Percentiles rank a stretch among this genome's conserved stretches.
phyloP scores from a whole-genome alignment of 805 yeast genomes.

The Zygotorulaspora sp. region DNA sequence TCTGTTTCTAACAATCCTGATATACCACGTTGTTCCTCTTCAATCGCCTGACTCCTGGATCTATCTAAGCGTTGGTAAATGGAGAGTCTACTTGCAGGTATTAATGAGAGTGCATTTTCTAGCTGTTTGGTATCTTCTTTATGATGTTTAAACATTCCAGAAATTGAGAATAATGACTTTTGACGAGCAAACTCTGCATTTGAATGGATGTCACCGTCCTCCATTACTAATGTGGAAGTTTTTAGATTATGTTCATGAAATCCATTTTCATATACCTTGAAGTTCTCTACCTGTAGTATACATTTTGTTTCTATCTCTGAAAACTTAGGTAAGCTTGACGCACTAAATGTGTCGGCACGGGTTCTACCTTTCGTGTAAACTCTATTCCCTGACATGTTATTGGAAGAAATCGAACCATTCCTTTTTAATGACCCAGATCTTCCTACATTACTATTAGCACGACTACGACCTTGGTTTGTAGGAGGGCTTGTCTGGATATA shows the following conservation, averaged over 20 bases:
- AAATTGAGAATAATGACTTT: conserved; percentile 21
- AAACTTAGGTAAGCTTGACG: conserved; percentile 17
- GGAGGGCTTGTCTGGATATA: not conserved
- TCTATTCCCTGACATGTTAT: conserved; percentile 8
- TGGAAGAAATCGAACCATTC: conserved; percentile 10
- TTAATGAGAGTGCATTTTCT: conserved; percentile 23
- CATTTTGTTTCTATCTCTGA: conserved; percentile 16
- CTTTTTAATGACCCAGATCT: conserved; percentile 10
- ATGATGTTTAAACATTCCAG: conserved; percentile 24
- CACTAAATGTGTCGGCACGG: conserved; percentile 29
- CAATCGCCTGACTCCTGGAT: conserved; percentile 11
- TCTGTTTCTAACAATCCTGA: conserved; percentile 12
- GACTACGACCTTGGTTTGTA: conserved; percentile 2
- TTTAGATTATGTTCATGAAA: conserved; percentile 28
- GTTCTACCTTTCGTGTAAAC: conserved; percentile 14
- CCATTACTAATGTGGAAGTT: conserved; percentile 21
- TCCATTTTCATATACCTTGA: conserved; percentile 27
- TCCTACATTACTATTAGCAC: conserved; percentile 6
- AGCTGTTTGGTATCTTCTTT: conserved; percentile 20
- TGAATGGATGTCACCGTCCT: conserved; percentile 12
- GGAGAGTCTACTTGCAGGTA: conserved; percentile 12
- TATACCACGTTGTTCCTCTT: conserved; percentile 7
- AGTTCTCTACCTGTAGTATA: conserved; percentile 21
- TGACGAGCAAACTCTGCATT: conserved; percentile 13
- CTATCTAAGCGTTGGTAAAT: conserved; percentile 9